Conservation (phyloP, 2,329 filamentous ascomycete species). For the Fusarium drepaniforme region DNA sequence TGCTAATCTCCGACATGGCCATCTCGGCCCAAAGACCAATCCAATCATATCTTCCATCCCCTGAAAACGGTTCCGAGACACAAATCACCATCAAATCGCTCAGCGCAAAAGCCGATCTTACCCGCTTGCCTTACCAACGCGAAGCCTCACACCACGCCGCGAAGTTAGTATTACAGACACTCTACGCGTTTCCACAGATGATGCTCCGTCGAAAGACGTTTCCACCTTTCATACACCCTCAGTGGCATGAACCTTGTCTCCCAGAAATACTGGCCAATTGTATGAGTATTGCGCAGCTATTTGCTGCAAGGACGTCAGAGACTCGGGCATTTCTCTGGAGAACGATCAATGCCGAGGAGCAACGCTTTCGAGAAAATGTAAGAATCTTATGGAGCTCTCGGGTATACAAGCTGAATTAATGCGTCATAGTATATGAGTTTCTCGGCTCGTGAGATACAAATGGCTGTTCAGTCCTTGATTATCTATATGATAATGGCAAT, state of each 20-base stretch:
- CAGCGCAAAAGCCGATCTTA: constrained; percentile 19
- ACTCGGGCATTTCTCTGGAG: constrained; percentile 45
- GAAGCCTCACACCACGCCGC: constrained; percentile 31
- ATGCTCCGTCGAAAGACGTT: constrained; percentile 47
- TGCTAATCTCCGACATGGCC: accelerated
- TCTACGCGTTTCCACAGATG: constrained; percentile 47
- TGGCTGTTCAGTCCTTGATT: constrained; percentile 39
- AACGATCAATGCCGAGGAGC: constrained; percentile 40
- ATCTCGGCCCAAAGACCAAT: not conserved
- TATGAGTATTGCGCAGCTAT: constrained; percentile 43
- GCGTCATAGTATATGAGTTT: not conserved
- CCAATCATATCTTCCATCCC: not conserved
- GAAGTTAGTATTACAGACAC: constrained; percentile 37
- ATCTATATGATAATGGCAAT: constrained; percentile 50
- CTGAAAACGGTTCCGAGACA: not conserved
- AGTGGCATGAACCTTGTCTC: constrained; percentile 37
- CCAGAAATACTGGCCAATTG: constrained; percentile 42
- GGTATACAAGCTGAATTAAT: not conserved
- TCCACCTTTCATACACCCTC: constrained; percentile 48
- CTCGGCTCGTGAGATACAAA: constrained; percentile 25
- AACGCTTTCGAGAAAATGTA: constrained; percentile 37
- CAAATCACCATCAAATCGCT: not conserved
- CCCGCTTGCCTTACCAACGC: constrained; percentile 19
- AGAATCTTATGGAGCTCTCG: not conserved
- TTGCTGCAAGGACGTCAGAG: constrained; percentile 37